phyloP scores from a whole-genome alignment of 179 eudicot species.

The Silene vulgaris region DNA sequence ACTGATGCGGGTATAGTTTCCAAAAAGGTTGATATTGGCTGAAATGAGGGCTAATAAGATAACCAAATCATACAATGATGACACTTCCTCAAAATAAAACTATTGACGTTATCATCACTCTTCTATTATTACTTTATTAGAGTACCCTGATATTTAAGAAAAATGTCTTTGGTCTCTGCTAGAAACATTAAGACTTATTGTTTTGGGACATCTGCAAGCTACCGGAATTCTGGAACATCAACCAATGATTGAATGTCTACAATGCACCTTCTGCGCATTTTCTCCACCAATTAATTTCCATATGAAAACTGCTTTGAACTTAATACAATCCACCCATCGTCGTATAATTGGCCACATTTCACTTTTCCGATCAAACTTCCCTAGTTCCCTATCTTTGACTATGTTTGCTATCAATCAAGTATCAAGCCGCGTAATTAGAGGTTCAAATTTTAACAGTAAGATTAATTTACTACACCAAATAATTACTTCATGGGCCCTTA shows the following conservation, averaged over 20 bases:
- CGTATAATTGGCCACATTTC: not conserved
- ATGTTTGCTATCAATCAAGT: no score
- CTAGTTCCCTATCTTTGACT: no score
- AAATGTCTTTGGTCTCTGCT: not conserved
- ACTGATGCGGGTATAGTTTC: not conserved
- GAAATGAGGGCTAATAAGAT: not conserved
- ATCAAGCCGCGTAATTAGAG: no score
- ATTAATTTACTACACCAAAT: no score
- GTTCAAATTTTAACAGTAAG: no score
- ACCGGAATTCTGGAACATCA: not conserved
- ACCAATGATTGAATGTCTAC: not conserved
- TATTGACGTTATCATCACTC: not conserved
- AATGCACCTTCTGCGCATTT: not conserved
- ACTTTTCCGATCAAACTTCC: not conserved
- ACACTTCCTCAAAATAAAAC: not conserved
- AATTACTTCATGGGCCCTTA: no score
- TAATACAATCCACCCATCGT: not conserved
- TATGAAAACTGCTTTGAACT: not conserved
- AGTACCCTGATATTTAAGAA: not conserved
- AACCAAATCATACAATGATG: not conserved
- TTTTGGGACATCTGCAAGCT: not conserved
- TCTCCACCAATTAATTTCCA: not conserved
- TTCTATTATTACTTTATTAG: not conserved
- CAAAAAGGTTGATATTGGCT: not conserved
- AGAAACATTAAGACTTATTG: not conserved